Percentiles rank a stretch among this genome's conserved stretches.
Conservation (phyloP, 177 flowering plant species). For the Vitis hybrid region DNA sequence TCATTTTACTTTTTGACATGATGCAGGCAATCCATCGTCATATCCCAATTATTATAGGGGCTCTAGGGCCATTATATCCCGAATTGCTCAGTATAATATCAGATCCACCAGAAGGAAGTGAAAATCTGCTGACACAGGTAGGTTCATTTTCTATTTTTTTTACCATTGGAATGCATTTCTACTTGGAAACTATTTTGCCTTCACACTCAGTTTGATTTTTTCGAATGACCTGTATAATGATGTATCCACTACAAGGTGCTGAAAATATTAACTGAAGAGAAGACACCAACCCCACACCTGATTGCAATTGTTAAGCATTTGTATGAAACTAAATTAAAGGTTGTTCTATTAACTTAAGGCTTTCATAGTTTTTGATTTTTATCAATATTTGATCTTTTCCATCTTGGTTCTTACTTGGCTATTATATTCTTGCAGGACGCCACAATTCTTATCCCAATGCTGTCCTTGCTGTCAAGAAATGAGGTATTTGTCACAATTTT, state of each 20-base stretch:
- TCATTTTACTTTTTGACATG: slow-evolving; percentile 1
- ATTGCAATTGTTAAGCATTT: slow-evolving; percentile 81
- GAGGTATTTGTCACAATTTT: slow-evolving; percentile 54
- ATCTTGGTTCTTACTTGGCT: slow-evolving; percentile 9
- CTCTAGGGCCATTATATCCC: slow-evolving; percentile 68
- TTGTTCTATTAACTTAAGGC: slow-evolving; percentile 16
- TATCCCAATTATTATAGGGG: slow-evolving; percentile 75
- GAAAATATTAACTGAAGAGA: slow-evolving; percentile 76
- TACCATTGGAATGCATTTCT: background rate
- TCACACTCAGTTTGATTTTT: slow-evolving; percentile 2
- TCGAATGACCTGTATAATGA: slow-evolving; percentile 10
- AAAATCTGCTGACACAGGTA: slow-evolving; percentile 84
- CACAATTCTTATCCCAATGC: slow-evolving; percentile 84
- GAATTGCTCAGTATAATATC: slow-evolving; percentile 80
- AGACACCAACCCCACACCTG: slow-evolving; percentile 71
- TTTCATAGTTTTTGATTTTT: slow-evolving; percentile 1
- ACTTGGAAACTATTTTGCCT: background rate
- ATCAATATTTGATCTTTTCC: background rate
- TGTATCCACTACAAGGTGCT: slow-evolving; percentile 50
- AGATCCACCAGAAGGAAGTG: slow-evolving; percentile 94
- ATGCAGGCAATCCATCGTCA: slow-evolving; percentile 93
- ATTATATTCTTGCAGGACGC: slow-evolving; percentile 71
- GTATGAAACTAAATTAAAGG: slow-evolving; percentile 93
- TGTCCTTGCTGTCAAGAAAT: slow-evolving; percentile 78
- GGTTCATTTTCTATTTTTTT: slow-evolving; percentile 5